Base-by-base conservation (phyloP, 352 stramenopile genomes). In the Globisporangium abappressorium region DNA sequence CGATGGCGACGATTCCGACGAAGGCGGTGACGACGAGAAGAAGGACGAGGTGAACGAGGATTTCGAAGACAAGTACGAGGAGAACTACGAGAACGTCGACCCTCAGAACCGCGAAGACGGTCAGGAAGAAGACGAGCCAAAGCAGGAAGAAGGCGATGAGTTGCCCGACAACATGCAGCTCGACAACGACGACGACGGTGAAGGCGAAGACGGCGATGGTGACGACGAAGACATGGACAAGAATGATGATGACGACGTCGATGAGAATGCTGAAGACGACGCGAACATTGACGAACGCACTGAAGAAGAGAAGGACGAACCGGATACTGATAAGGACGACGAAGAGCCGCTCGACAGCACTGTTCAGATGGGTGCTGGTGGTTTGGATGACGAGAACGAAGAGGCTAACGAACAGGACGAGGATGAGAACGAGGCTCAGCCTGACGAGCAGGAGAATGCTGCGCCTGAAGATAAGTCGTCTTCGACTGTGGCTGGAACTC, bases 41-140 rank as follows among this genome's bases (percentile, higher is more conserved):
- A 83, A 97, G 65, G 89, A 98, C 7, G 74, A 97, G 36, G 80
- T 98, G 51, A 93, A 98, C 66, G 93, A 98, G n/a, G 81, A 95
- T 72, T 91, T 93, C 61, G 90, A 97, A 30, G 80, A 96, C 62
- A 83, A 96, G 51, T 92, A 94, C 60, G 85, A 93, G 67, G 85
- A 92, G 6, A 79, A 95, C 30, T 76, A 89, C 59, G 76, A 87
- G 6, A 66, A 85, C 14, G 65, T 91, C n/a, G 81, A 89, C 49
- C 79, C 78, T 0, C 71, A 80, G 54, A 79, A 87, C 34, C 80
- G 77, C 53, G 77, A 91, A 15, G 75, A 92, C 5, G 75, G 71
- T 6, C 77, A 86, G 26, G 78, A 81, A 6, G 74, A 86, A 8
- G 49, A 71, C n/a, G 58, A 79, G 30, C 61, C 72, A 14, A 73